Conservation (phyloP, 2,329 filamentous ascomycete species). For the Escovopsis sp. region DNA sequence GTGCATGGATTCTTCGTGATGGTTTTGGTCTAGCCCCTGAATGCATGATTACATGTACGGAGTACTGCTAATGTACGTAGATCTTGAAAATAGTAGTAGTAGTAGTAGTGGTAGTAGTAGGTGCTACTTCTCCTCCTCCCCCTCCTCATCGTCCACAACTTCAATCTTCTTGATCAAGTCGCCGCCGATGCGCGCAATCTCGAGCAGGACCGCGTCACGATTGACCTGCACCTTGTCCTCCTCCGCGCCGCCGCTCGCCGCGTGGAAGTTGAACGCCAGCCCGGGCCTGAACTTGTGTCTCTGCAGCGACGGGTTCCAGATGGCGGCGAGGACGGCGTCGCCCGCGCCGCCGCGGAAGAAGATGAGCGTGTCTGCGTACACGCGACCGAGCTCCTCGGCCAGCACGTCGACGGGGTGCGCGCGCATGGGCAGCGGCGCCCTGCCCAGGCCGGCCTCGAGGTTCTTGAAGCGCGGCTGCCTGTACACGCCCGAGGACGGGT, state of each 20-base stretch:
- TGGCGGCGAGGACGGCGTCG: constrained; percentile 37
- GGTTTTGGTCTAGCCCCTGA: too few relatives aligned
- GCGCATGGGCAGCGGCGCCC: constrained; percentile 31
- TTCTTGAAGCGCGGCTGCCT: constrained; percentile 62
- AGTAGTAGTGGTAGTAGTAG: too few relatives aligned
- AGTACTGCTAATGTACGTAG: too few relatives aligned
- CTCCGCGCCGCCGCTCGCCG: constrained; percentile 12
- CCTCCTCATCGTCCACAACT: constrained; percentile 13
- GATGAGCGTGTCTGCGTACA: constrained; percentile 56
- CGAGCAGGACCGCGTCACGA: constrained; percentile 49
- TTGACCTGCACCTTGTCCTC: constrained; percentile 47
- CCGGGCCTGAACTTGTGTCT: constrained; percentile 54
- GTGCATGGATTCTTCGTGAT: too few relatives aligned
- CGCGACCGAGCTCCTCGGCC: constrained; percentile 47
- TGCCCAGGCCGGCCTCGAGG: constrained; percentile 44
- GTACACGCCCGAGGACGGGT: constrained; percentile 19
- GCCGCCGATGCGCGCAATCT: constrained; percentile 55
- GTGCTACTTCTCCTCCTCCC: constrained; percentile 1
- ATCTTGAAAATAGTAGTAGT: too few relatives aligned
- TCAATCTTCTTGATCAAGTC: constrained; percentile 57
- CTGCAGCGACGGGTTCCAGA: constrained; percentile 43
- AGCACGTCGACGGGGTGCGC: constrained; percentile 49
- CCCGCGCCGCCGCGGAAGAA: constrained; percentile 55
- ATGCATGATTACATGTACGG: too few relatives aligned
- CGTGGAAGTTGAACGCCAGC: constrained; percentile 44